These are phyloP conservation scores for Lolium perenne DNA, from an alignment of 176 grass and related monocot genomes.

Conservation along the genomic window DNA sequence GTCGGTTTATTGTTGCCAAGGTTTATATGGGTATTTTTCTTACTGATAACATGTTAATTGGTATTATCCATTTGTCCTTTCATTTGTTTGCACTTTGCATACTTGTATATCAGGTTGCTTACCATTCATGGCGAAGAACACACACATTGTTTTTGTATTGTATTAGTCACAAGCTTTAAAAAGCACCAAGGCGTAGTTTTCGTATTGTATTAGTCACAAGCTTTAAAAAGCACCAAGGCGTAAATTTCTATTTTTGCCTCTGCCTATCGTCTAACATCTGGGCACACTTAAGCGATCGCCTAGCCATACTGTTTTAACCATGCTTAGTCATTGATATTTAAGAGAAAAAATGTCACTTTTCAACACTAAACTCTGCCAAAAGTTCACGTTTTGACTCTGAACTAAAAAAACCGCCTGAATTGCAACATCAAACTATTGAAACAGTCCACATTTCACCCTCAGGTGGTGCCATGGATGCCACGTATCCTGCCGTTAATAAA, in stretches of 20 bases:
- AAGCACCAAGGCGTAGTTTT: background rate
- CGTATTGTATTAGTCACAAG: conserved; percentile 4
- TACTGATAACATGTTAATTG: conserved; percentile 36
- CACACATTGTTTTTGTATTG: background rate
- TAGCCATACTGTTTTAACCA: background rate
- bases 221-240: background rate
- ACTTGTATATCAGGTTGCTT: conserved; percentile 1
- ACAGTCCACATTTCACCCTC: background rate
- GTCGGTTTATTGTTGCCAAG: conserved; percentile 81
- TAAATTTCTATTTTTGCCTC: background rate
- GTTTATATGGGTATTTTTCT: conserved; percentile 70
- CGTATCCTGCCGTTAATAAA: background rate
- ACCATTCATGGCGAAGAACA: conserved; percentile 3
- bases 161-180: background rate
- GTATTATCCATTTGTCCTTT: background rate
- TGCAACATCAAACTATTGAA: background rate
- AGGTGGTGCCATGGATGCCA: background rate
- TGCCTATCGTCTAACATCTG: background rate
- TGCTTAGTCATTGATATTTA: background rate
- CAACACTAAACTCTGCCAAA: background rate
- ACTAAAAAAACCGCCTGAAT: background rate
- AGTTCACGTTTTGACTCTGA: background rate
- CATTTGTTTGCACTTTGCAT: background rate
- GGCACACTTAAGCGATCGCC: background rate
- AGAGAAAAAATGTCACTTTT: background rate